Conservation (phyloP, 805 yeast genomes). For the Teunomyces cretensis region DNA sequence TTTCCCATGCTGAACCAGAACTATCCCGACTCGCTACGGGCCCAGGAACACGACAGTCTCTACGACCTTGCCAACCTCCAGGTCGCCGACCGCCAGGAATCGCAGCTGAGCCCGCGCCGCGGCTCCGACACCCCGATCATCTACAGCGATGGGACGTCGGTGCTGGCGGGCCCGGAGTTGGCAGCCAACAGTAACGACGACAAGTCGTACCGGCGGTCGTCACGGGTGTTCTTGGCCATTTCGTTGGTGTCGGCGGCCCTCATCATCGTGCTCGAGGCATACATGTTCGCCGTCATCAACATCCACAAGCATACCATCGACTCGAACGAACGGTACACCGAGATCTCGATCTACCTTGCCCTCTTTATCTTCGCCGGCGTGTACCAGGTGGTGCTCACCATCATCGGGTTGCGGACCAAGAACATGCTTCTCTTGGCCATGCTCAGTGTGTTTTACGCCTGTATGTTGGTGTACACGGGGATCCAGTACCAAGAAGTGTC, state of each 20-base stretch:
- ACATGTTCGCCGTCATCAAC: constrained; percentile 40
- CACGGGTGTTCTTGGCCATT: constrained; percentile 21
- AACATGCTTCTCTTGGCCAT: constrained; percentile 41
- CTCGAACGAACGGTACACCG: constrained; percentile 19
- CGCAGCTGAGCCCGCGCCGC: background rate
- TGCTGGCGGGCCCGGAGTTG: background rate
- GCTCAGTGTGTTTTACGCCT: constrained; percentile 39
- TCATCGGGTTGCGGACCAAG: constrained; percentile 37
- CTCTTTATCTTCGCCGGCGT: constrained; percentile 48
- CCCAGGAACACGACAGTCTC: background rate
- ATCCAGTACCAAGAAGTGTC: constrained; percentile 44
- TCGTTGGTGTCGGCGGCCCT: constrained; percentile 35
- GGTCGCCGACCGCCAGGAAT: background rate
- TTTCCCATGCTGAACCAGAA: constrained; percentile 4
- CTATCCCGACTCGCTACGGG: background rate
- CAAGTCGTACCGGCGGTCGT: constrained; percentile 6
- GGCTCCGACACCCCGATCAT: background rate
- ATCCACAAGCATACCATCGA: constrained; percentile 25
- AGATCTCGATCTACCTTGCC: constrained; percentile 43
- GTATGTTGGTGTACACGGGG: constrained; percentile 47
- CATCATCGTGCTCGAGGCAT: constrained; percentile 36
- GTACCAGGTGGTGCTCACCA: constrained; percentile 39
- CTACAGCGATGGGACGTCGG: background rate
- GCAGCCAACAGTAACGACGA: constrained; percentile 6
- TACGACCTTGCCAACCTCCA: background rate